Evolutionary conservation across 371 early-diverging fungal species (phyloP), one percentile per base, ranked within the genome.

Genomic region (Mortierella sp.): DNA sequence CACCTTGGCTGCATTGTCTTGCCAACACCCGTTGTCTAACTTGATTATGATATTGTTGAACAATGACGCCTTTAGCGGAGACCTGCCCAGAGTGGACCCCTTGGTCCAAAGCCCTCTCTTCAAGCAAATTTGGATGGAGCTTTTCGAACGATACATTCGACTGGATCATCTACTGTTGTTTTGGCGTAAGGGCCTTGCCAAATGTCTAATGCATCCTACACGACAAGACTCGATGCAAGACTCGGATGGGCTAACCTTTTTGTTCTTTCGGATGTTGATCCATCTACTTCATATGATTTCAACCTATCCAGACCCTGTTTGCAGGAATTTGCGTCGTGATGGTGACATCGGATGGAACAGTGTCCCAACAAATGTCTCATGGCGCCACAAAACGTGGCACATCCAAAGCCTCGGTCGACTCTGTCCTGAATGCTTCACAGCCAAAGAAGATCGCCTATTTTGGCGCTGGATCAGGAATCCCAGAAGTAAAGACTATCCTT

Each of bases 401-500:
- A 31, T 58, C 78, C 6, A 81, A 77, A 70, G 62, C 68, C 4
- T 58, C 72, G 16, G 79, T 83, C 56, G 82, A 69, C 21, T 29
- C 83, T 6, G 48, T 73, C 1, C 28, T 70, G 5, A 69, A 64
- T 3, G 84, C 82, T 6, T 51, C 79, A n/a, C 60, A 82, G 24
- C 93, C 92, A 31, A 85, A 87, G 54, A 72, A 67, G 47, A 90
- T 87, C 61, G 94, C 93, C 3, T 91, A 90, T 56, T 91, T 91
- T 46, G 90, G 92, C 10, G 89, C 93, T 9, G 92, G 95, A 17
- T 85, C 87, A 10, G 95, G 94, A 17, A 88, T 94, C 28, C 89
- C 95, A 24, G 94, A 94, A 54, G 87, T 94, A 37, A 95, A 95
- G 76, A 91, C 91, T 8, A 94, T 95, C 29, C 81, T 95, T 9